A percentile compares a stretch with the other conserved stretches of the same genome.
These are phyloP conservation scores for Penicillium sumatraense DNA, from an alignment of 2,329 filamentous ascomycete species.

Conservation along the genomic window DNA sequence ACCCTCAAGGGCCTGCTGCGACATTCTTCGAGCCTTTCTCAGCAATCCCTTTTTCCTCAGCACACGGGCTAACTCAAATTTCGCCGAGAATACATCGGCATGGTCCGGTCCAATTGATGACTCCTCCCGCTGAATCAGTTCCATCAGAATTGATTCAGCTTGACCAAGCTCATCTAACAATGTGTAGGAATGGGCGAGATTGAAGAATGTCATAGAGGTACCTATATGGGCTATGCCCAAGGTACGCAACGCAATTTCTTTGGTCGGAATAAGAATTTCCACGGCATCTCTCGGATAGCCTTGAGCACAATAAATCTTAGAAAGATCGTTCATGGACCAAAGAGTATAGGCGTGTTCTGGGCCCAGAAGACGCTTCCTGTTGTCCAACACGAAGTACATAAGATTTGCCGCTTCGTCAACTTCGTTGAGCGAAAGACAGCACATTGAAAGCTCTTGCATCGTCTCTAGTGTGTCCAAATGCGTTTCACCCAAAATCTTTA, in stretches of 20 bases:
- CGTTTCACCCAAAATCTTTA: constrained; percentile 23
- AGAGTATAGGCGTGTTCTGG: constrained; percentile 41
- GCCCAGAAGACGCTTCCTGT: constrained; percentile 27
- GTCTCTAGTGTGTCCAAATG: constrained; percentile 27
- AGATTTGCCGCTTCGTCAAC: constrained; percentile 21
- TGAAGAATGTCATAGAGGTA: constrained; percentile 22
- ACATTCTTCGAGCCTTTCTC: constrained; percentile 12
- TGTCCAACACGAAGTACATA: constrained; percentile 23
- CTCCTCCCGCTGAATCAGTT: constrained; percentile 20
- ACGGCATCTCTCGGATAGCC: constrained; percentile 30
- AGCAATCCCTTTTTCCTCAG: constrained; percentile 19
- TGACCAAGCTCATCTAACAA: constrained; percentile 18
- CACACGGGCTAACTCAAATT: constrained; percentile 21
- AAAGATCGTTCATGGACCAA: constrained; percentile 39
- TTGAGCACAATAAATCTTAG: constrained; percentile 34
- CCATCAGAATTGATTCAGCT: constrained; percentile 19
- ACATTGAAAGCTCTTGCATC: constrained; percentile 23
- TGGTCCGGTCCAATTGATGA: constrained; percentile 27
- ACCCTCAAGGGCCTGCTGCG: constrained; percentile 9
- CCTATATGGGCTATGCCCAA: constrained; percentile 25
- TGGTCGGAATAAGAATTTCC: constrained; percentile 24
- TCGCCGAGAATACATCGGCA: constrained; percentile 25
- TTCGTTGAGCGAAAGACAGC: constrained; percentile 13
- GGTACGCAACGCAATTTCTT: constrained; percentile 15
- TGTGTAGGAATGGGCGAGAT: constrained; percentile 24